Base-by-base conservation (phyloP, 1,284 basidiomycete species). In the Puccinia coronata region DNA sequence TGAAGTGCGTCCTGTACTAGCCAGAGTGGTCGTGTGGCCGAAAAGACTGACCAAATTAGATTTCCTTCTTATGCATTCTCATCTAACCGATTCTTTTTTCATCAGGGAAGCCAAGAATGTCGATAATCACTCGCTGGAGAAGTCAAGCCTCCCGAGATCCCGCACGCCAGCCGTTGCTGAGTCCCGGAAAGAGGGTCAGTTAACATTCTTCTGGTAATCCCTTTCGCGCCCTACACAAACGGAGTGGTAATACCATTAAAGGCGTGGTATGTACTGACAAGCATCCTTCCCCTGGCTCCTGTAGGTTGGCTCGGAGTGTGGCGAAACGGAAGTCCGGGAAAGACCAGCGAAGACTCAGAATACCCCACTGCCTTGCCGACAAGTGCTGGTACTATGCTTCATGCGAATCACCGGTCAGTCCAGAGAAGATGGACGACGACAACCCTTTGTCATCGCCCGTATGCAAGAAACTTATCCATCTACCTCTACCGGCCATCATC, bases 361-460 rank as follows among this genome's bases (percentile, higher is more conserved):
- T 23, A 79, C 76, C 11, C 76, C 76, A 6, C 53, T 79, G 25
- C 76, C 76, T 23, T 51, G n/a, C 36, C 61, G 49, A 59, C 76
- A 79, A 55, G 23, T 70, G 34, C 28, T 59, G 16, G 76, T 79
- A 28, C 76, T 79, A 51, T 79, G 76, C 43, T 51, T 70, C 23
- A 79, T 79, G 76, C 47, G 76, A 34, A 53, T 69, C 25, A 79
- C 76, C n/a, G 76, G 76, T 78, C 5, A 43, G 75, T 53, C 14
- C 28, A 47, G 28, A 47, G 20, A 18, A 23, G 49, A 72, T n/a
- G 34, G 25, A 34, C n/a, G 16, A 25, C 34, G 14, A 43, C 25
- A 11, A 41, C 16, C 16, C 18, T n/a, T n/a, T 28, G 23, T 55
- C 5, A 55, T 53, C 25, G 47, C n/a, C n/a, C n/a, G 9, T 28